Conservation (phyloP, 2,329 filamentous ascomycete genomes). For the Diaporthe vexans region DNA sequence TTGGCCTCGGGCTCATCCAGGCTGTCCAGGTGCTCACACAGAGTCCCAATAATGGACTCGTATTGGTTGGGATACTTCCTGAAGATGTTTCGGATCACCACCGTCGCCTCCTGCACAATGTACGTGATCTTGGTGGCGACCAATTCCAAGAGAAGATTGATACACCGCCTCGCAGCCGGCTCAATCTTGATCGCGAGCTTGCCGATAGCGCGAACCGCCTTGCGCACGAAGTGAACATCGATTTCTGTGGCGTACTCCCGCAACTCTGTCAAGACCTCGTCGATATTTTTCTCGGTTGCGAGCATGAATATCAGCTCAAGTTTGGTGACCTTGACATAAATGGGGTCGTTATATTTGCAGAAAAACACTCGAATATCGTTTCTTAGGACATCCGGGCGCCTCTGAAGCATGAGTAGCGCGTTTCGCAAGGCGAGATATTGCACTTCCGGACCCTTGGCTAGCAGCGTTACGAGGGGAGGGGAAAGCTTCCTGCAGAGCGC, state of each 20-base stretch:
- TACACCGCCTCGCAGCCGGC: constrained; percentile 89
- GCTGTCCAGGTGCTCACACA: constrained; percentile 96
- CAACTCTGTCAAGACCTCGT: constrained; percentile 92
- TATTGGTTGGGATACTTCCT: constrained; percentile 99
- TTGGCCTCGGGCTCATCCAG: constrained; percentile 98
- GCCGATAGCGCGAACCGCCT: constrained; percentile 96
- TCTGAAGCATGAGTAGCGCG: constrained; percentile 91
- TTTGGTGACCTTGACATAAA: constrained; percentile 99
- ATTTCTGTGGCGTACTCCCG: constrained; percentile 98
- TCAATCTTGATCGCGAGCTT: constrained; percentile 99
- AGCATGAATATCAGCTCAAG: constrained; percentile 99
- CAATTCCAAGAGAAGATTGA: constrained; percentile 91
- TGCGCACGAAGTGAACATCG: constrained; percentile 98
- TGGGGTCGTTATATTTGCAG: constrained; percentile 99
- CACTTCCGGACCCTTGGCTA: constrained; percentile 98
- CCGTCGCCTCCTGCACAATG: constrained; percentile 98
- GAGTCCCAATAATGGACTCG: constrained; percentile 94
- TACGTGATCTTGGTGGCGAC: constrained; percentile 99
- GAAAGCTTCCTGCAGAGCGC: constrained; percentile 92
- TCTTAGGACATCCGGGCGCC: constrained; percentile 90
- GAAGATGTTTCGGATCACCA: constrained; percentile 99
- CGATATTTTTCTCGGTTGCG: constrained; percentile 94
- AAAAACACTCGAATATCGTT: constrained; percentile 99
- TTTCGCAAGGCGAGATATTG: constrained; percentile 96
- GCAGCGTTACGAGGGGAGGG: constrained; percentile 91